Base-by-base conservation (phyloP, 305 asterid species). In the Rubia balearica region DNA sequence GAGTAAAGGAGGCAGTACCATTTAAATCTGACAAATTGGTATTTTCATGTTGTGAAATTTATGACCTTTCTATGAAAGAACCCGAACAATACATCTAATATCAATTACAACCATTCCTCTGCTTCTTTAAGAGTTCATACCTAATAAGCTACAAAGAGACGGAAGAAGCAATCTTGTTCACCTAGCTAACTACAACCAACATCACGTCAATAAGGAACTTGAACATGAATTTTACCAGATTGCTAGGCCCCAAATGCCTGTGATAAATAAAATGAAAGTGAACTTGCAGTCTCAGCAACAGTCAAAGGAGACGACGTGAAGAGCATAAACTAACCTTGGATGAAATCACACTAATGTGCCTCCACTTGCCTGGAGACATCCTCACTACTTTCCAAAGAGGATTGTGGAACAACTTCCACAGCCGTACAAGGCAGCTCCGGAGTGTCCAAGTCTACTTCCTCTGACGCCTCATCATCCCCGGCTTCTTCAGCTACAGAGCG, bases 331-430 rank as follows among this genome's bases (percentile, higher is more conserved):
- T 46, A 22, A 74, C 49, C 46, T 22, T 21, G 59, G 24, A 33
- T 42, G 36, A 70, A 41, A 48, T 60, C 41, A 45, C 16, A 33
- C 41, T 75, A 75, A 75, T 70, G 78, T 41, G 78, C 78, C 71
- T 75, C 78, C 43, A 75, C 78, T 76, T 86, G 89, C 72, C 72
- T 81, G 10, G 85, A 74, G 33, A 87, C 85, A 57, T 88, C 96
- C 80, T 83, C 95, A 6, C 84, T 78, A 68, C 76, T 84, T 81
- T 80, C 85, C 22, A 85, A 82, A 43, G 90, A 65, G 61, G 87
- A 72, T 62, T 79, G 91, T 63, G 82, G 87, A 74, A 84, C 82
- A 45, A 70, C 81, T 49, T 77, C 82, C 33, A 75, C 75, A 17
- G 81, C 70, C 27, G 80, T 71, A 80, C 77, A 77, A 46, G 89